Conservation (phyloP, 2,329 filamentous ascomycete species). For the Cladorrhinum sp. region DNA sequence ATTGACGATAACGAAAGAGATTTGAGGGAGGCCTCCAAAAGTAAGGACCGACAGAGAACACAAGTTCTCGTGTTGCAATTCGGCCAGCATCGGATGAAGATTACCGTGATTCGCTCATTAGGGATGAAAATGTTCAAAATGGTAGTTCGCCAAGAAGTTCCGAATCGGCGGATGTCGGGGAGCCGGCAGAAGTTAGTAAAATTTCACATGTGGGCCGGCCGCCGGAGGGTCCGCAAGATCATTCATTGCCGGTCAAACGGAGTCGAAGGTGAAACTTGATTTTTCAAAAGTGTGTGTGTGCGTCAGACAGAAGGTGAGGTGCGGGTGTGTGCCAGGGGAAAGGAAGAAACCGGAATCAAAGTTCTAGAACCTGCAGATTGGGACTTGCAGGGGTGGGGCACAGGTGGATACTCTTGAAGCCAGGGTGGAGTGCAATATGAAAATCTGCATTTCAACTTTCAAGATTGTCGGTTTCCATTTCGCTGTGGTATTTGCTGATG, state of each 20-base stretch:
- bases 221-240: slow-evolving; percentile 16
- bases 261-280: slow-evolving; percentile 15
- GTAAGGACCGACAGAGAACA: not conserved
- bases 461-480: not conserved
- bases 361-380: slow-evolving; percentile 7
- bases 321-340: slow-evolving; percentile 1
- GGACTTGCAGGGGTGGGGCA: not conserved
- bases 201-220: not conserved
- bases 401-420: not conserved
- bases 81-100: slow-evolving; percentile 20
- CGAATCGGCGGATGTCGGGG: slow-evolving; percentile 30
- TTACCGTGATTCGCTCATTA: not conserved
- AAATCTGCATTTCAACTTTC: slow-evolving; percentile 2
- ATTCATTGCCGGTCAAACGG: slow-evolving; percentile 25
- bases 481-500: not conserved
- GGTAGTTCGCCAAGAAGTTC: slow-evolving; percentile 20
- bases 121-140: not conserved
- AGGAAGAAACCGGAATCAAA: slow-evolving; percentile 24
- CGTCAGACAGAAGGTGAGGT: slow-evolving; percentile 7
- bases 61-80: not conserved
- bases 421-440: not conserved
- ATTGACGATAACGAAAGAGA: not conserved
- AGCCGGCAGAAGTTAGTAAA: slow-evolving; percentile 25
- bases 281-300: not conserved
- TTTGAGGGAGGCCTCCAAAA: slow-evolving; percentile 5